These are phyloP conservation scores for Yueomyces sp. DNA, from an alignment of 1,139 yeast genomes.

Conservation along the genomic window DNA sequence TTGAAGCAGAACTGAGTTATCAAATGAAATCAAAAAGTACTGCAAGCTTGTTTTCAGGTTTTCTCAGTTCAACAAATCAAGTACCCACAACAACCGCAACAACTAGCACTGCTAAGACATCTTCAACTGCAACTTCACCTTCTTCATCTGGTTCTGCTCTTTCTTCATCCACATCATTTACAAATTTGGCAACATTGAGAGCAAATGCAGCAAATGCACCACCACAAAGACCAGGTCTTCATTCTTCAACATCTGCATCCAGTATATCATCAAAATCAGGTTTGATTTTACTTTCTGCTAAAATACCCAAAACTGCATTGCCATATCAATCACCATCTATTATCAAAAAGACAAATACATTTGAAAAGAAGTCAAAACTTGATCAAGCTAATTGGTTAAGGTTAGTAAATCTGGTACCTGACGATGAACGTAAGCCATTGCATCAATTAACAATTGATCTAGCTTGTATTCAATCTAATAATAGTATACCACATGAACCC, in stretches of 20 bases:
- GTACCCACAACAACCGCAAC: constrained; percentile 1
- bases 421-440: constrained; percentile 11
- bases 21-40: constrained; percentile 10
- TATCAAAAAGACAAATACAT: constrained; percentile 21
- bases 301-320: constrained; percentile 19
- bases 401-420: constrained; percentile 10
- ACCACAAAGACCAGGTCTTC: constrained; percentile 1
- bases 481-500: constrained; percentile 15
- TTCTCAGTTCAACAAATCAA: not conserved
- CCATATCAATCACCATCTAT: constrained; percentile 27
- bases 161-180: not conserved
- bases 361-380: constrained; percentile 16
- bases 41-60: constrained; percentile 1
- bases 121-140: not conserved
- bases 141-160: not conserved
- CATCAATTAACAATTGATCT: constrained; percentile 17
- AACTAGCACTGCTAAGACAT: constrained; percentile 1
- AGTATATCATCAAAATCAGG: constrained; percentile 10
- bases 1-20: constrained; percentile 12
- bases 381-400: constrained; percentile 20
- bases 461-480: constrained; percentile 17
- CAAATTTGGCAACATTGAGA: not conserved
- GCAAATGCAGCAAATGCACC: not conserved
- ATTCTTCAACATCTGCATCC: constrained; percentile 2
- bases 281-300: constrained; percentile 11